These are phyloP conservation scores for Sarocladium oryzae DNA, from an alignment of 2,329 filamentous ascomycete genomes.

Conservation along the genomic window DNA sequence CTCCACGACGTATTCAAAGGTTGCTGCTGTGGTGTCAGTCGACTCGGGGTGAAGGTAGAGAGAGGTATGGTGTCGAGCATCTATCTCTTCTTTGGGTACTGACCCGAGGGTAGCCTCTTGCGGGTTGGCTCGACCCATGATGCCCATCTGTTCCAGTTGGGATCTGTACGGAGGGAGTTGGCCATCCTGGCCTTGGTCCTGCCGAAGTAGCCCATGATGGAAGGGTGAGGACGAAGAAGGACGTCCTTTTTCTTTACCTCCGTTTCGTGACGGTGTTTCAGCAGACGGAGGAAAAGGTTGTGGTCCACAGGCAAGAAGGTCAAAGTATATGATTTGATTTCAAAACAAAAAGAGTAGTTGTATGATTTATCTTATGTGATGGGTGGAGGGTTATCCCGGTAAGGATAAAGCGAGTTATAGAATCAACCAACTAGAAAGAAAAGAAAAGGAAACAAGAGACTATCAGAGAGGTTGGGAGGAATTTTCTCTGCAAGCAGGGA, in stretches of 20 bases:
- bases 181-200: constrained; percentile 14
- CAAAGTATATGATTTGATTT: neutral
- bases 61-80: too few species aligned
- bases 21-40: constrained; percentile 24
- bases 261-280: neutral
- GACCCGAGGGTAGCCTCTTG: constrained; percentile 21
- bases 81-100: neutral
- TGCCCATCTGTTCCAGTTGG: constrained; percentile 19
- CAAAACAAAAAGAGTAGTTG: too few species aligned
- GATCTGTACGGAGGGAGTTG: constrained; percentile 19
- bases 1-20: constrained; percentile 49
- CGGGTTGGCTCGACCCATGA: constrained; percentile 18
- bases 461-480: too few species aligned
- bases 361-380: neutral
- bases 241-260: too few species aligned
- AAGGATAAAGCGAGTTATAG: too few species aligned
- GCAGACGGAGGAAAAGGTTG: neutral
- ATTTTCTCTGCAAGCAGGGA: too few species aligned
- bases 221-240: neutral
- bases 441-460: too few species aligned
- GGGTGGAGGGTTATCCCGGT: neutral
- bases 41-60: too few species aligned
- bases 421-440: too few species aligned
- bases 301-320: neutral
- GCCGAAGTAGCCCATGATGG: constrained; percentile 7